Base-by-base conservation (phyloP, 768 basidiomycete genomes). In the Pleurotus sapidus region DNA sequence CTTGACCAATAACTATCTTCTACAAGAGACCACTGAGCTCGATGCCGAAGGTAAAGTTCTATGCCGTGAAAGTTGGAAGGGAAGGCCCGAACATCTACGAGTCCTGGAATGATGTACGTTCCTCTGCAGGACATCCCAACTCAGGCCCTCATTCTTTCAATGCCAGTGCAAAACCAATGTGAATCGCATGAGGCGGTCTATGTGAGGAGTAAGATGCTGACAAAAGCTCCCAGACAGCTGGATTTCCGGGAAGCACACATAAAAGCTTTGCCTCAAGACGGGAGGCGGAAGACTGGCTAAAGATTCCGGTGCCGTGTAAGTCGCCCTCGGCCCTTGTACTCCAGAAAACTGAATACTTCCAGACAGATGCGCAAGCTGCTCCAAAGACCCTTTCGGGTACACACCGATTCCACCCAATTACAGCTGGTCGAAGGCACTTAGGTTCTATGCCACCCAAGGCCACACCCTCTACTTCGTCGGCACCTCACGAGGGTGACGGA, bases 41-140 rank as follows among this genome's bases (percentile, higher is more conserved):
- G 40, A 54, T 54, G 51, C 51, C 51, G 25, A 63, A 63, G 49
- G 49, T 51, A n/a, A 87, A 84, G 60, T 86, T 70, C 60, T 89
- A 88, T 55, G 88, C 87, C 3, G 86, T 89, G 1, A 70, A 74
- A 38, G 68, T 76, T 39, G 88, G 88, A 2, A 72, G 83, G 24
- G 72, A 80, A 57, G 87, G 84, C 1, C 79, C 83, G 0, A 77
- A 72, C 38, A 78, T 89, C 14, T 88, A 85, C 49, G 63, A 67
- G 1, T 76, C 72, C 12, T 89, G 88, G 88, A 75, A 80, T 23
- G 81, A 87, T 72, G 88, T 83, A 61, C 57, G 76, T 66, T 17
- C 34, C 49, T 14, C 42, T 46, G 12, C 54, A 38, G 55, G 14
- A 9, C 2, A 48, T 24, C 20, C n/a, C 23, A 20, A 2, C 24